Evolutionary conservation across 495 filamentous ascomycete species (phyloP).

Genomic region (Annulohypoxylon stygium): DNA sequence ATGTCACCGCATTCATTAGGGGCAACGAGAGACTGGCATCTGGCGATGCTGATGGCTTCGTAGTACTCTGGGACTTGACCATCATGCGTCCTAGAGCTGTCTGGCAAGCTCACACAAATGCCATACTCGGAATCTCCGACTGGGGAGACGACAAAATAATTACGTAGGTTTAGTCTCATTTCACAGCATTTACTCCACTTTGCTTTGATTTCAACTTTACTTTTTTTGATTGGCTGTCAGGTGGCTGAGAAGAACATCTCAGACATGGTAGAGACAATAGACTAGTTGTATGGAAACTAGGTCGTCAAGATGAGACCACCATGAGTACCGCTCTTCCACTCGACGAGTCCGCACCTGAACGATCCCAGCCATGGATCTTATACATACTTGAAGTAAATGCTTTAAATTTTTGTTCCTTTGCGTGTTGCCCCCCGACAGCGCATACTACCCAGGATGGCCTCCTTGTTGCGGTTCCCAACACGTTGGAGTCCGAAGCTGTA

Average conservation of each 20-base stretch:
- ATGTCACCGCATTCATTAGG: slow-evolving; percentile 79
- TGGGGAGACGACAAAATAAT: slow-evolving; percentile 75
- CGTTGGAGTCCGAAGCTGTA: slow-evolving; percentile 79
- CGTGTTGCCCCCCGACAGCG: slow-evolving; percentile 63
- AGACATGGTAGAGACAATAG: slow-evolving; percentile 94
- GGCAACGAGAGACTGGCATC: slow-evolving; percentile 82
- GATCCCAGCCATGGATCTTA: slow-evolving; percentile 83
- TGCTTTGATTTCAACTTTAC: neutral
- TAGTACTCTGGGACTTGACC: slow-evolving; percentile 86
- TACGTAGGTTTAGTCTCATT: slow-evolving; percentile 72
- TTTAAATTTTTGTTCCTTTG: slow-evolving; percentile 95
- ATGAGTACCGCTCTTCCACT: slow-evolving; percentile 81
- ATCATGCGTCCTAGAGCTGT: slow-evolving; percentile 85
- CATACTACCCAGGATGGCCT: slow-evolving; percentile 53
- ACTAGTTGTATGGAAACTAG: slow-evolving; percentile 85
- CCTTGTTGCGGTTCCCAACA: slow-evolving; percentile 81
- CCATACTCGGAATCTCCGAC: slow-evolving; percentile 78
- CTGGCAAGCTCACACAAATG: slow-evolving; percentile 86
- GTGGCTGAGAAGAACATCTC: slow-evolving; percentile 32
- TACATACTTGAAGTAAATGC: slow-evolving; percentile 89
- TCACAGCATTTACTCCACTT: slow-evolving; percentile 20
- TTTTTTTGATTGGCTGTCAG: slow-evolving; percentile 21
- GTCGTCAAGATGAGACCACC: slow-evolving; percentile 68
- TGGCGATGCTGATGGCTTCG: slow-evolving; percentile 90
- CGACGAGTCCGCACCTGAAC: slow-evolving; percentile 63